phyloP scores from a whole-genome alignment of 306 rosid species.

The Citrullus mucosospermus region DNA sequence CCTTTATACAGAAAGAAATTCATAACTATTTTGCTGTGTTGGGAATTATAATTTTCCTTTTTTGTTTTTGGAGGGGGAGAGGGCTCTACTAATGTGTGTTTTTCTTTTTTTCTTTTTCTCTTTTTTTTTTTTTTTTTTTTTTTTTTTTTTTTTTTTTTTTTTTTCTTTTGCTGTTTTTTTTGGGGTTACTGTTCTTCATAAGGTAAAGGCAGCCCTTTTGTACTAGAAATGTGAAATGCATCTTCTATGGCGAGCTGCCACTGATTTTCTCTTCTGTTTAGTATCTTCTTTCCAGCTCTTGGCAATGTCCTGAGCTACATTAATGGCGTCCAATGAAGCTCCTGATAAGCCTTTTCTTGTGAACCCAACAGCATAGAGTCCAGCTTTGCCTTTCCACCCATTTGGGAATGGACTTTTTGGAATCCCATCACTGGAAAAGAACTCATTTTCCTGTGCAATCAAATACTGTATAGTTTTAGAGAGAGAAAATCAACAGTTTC shows the following conservation, averaged over 20 bases:
- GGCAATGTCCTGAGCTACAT: conserved; percentile 81
- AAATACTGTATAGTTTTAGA: not conserved
- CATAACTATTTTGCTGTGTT: not conserved
- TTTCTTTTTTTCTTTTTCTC: not conserved
- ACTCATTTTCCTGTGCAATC: conserved; percentile 52
- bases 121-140: no score
- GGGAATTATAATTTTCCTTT: not conserved
- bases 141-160: no score
- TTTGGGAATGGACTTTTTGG: conserved; percentile 74
- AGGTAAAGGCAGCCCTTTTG: not conserved
- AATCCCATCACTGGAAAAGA: conserved; percentile 64
- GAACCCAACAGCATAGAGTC: conserved; percentile 89
- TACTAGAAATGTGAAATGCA: conserved; percentile 41
- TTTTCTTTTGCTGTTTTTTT: not conserved
- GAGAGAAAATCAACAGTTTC: not conserved
- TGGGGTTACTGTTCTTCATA: not conserved
- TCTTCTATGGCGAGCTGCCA: conserved; percentile 67
- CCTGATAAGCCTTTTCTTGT: conserved; percentile 86
- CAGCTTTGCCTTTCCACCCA: conserved; percentile 85
- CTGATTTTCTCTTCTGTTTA: conserved; percentile 44
- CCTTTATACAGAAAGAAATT: conserved; percentile 27
- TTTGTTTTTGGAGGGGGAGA: not conserved
- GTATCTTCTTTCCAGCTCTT: conserved; percentile 79
- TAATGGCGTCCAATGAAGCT: conserved; percentile 72
- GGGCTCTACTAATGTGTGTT: not conserved